Evolutionary conservation across 2,329 filamentous ascomycete genomes (phyloP).

Genomic region (Sclerotinia subarctica): DNA sequence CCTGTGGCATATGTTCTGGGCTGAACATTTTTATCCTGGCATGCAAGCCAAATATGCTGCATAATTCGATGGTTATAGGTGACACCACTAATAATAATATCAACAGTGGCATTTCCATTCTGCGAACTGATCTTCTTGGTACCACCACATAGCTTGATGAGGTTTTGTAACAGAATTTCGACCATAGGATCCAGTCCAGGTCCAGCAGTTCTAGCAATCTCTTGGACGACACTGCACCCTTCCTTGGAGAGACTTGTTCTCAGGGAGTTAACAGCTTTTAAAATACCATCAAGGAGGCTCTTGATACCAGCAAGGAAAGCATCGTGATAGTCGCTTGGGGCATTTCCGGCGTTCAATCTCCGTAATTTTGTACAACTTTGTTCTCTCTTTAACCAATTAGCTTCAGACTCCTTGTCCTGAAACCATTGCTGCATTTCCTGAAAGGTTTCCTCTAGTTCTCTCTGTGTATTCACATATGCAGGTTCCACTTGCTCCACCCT

Average conservation of each 20-base stretch:
- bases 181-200: conserved; percentile 82
- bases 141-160: conserved; percentile 83
- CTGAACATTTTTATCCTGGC: conserved; percentile 90
- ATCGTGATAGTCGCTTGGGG: conserved; percentile 69
- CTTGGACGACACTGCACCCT: conserved; percentile 79
- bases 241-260: conserved; percentile 88
- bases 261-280: conserved; percentile 79
- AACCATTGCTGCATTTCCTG: conserved; percentile 77
- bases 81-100: conserved; percentile 72
- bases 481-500: conserved; percentile 72
- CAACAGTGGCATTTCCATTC: conserved; percentile 76
- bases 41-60: conserved; percentile 79
- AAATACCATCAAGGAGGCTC: conserved; percentile 75
- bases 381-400: conserved; percentile 87
- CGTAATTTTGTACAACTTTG: conserved; percentile 75
- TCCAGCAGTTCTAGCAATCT: conserved; percentile 73
- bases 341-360: conserved; percentile 78
- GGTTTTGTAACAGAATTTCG: conserved; percentile 81
- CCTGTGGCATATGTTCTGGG: conserved; percentile 73
- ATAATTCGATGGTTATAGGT: conserved; percentile 78
- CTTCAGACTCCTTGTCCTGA: conserved; percentile 83
- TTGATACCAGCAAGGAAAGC: conserved; percentile 70
- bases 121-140: conserved; percentile 93
- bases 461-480: conserved; percentile 75
- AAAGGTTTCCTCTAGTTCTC: conserved; percentile 86